Conservation (phyloP, 768 basidiomycete genomes). For the Cyclocybe cylindracea region DNA sequence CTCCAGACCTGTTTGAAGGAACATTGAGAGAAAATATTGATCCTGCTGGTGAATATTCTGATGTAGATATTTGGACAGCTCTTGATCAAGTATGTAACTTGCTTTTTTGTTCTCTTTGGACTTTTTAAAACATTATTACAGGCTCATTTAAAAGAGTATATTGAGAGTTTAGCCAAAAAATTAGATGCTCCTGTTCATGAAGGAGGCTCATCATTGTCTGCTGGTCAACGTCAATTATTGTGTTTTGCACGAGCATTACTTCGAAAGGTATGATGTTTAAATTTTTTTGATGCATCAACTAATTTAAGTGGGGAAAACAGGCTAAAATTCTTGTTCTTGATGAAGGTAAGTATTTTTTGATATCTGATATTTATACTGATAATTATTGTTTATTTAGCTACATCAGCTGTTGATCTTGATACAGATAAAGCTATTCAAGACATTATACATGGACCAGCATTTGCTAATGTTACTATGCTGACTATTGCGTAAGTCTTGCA, state of each 20-base stretch:
- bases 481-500: slow-evolving; percentile 72
- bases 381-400: slow-evolving; percentile 47
- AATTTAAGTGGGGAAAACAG: slow-evolving; percentile 26
- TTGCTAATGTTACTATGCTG: slow-evolving; percentile 77
- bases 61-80: slow-evolving; percentile 87
- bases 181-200: slow-evolving; percentile 77
- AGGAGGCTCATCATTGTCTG: slow-evolving; percentile 78
- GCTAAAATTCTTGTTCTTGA: slow-evolving; percentile 91
- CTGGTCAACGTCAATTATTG: slow-evolving; percentile 85
- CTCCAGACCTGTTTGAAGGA: slow-evolving; percentile 69
- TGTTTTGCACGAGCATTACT: slow-evolving; percentile 88
- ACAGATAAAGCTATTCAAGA: slow-evolving; percentile 89
- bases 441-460: slow-evolving; percentile 80
- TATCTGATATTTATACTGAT: neutral
- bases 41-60: slow-evolving; percentile 72
- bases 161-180: slow-evolving; percentile 63
- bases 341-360: slow-evolving; percentile 55
- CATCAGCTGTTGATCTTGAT: slow-evolving; percentile 88
- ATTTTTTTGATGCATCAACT: neutral
- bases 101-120: neutral
- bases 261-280: slow-evolving; percentile 51
- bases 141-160: slow-evolving; percentile 69
- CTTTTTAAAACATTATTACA: slow-evolving; percentile 23
- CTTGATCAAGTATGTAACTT: slow-evolving; percentile 56
- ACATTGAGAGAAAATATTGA: slow-evolving; percentile 88